Percentiles rank a stretch among this genome's conserved stretches.
Evolutionary conservation across 2,329 filamentous ascomycete species (phyloP).

Genomic region (Alternaria alternata): DNA sequence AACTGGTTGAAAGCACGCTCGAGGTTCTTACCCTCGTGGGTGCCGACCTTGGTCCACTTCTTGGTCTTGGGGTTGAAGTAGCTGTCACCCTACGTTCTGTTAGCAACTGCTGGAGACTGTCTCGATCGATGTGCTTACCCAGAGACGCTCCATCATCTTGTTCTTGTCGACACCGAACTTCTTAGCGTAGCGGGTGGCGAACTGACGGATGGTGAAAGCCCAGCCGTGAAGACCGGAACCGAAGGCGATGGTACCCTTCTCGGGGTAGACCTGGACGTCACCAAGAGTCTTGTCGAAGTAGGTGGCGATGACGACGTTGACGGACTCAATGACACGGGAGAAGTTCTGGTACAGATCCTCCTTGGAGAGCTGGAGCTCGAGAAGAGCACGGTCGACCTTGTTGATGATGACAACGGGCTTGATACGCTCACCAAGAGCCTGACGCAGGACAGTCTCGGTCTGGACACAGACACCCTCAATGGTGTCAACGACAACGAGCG

Average conservation of each 20-base stretch:
- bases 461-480: conserved; percentile 99
- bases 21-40: conserved; percentile 83
- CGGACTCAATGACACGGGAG: conserved; percentile 98
- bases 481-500: conserved; percentile 99
- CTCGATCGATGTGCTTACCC: conserved; percentile 66
- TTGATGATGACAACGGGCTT: conserved; percentile 99
- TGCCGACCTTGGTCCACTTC: conserved; percentile 96
- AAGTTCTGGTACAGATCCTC: conserved; percentile 99
- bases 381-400: conserved; percentile 99
- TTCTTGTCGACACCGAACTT: conserved; percentile 99
- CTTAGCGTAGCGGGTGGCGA: conserved; percentile 95
- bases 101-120: conserved; percentile 21
- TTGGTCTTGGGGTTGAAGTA: conserved; percentile 99
- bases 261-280: conserved; percentile 98
- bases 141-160: conserved; percentile 99
- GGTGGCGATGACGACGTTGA: conserved; percentile 99
- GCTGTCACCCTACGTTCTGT: conserved; percentile 77
- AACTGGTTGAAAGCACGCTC: conserved; percentile 99
- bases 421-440: conserved; percentile 99
- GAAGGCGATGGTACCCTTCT: conserved; percentile 97
- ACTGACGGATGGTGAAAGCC: conserved; percentile 99
- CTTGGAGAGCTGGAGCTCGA: conserved; percentile 98
- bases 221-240: conserved; percentile 99
- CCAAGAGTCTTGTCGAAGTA: conserved; percentile 97
- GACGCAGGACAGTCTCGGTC: conserved; percentile 98